These are phyloP conservation scores for Thraustochytrium sp. DNA, from an alignment of 352 stramenopile genomes.

Conservation along the genomic window DNA sequence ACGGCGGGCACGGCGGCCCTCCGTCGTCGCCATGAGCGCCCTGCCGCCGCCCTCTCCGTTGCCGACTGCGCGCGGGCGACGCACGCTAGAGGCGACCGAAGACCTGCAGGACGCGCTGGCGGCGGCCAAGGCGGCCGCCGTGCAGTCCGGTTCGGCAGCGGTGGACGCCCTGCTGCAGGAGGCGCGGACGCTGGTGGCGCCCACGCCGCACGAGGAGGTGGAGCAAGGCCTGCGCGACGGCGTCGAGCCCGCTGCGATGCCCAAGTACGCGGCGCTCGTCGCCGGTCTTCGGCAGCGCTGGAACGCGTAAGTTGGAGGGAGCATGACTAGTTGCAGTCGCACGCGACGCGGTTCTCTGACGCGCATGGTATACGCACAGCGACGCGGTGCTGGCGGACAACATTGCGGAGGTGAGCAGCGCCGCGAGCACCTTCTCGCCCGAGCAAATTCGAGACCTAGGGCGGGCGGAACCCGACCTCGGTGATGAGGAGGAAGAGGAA, in stretches of 20 bases:
- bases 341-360: neutral
- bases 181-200: neutral
- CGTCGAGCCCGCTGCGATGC: neutral
- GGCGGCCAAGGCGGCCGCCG: too few relatives aligned
- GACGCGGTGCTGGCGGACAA: neutral
- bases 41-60: too few relatives aligned
- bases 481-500: neutral
- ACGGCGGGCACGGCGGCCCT: too few relatives aligned
- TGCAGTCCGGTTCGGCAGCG: too few relatives aligned
- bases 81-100: too few relatives aligned
- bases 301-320: neutral
- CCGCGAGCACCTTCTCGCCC: neutral
- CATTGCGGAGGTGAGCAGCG: neutral
- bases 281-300: neutral
- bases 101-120: too few relatives aligned
- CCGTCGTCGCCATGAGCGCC: too few relatives aligned
- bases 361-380: neutral
- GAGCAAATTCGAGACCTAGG: neutral
- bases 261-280: neutral
- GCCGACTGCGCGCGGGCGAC: too few relatives aligned
- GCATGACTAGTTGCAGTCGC: neutral
- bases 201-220: neutral
- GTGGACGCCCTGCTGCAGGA: neutral
- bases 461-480: neutral
- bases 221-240: neutral